Evolutionary conservation across 2,329 filamentous ascomycete species (phyloP).

Genomic region (Thielaviopsis euricoi): DNA sequence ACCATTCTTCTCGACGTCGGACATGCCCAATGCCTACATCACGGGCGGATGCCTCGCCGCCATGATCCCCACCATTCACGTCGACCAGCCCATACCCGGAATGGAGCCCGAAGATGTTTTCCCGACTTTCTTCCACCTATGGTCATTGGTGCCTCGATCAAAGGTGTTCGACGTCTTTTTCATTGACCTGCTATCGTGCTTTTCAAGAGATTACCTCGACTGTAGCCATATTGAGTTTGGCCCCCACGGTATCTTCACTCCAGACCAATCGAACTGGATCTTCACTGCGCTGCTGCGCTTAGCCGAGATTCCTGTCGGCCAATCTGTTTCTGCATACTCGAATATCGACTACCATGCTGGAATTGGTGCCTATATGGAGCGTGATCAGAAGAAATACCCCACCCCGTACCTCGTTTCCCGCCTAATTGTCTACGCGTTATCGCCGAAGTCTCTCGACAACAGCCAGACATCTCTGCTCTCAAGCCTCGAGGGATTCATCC

Average conservation of each 20-base stretch:
- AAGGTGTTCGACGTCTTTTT: conserved; percentile 75
- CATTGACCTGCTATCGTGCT: conserved; percentile 74
- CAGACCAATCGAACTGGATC: conserved; percentile 78
- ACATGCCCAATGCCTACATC: conserved; percentile 81
- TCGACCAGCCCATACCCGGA: conserved; percentile 52
- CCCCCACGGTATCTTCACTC: conserved; percentile 79
- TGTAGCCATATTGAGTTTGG: conserved; percentile 64
- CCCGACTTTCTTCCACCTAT: conserved; percentile 90
- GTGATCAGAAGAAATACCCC: conserved; percentile 86
- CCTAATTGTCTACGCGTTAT: conserved; percentile 86
- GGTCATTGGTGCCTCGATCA: conserved; percentile 83
- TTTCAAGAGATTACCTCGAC: conserved; percentile 68
- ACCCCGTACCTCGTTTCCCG: conserved; percentile 81
- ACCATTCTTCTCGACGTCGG: conserved; percentile 83
- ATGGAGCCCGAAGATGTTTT: conserved; percentile 80
- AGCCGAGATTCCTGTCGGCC: conserved; percentile 89
- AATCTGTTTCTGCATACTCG: conserved; percentile 85
- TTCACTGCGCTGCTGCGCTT: conserved; percentile 82
- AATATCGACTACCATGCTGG: conserved; percentile 71
- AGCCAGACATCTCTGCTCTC: conserved; percentile 65
- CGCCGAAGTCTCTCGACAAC: conserved; percentile 56
- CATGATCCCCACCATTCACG: conserved; percentile 69
- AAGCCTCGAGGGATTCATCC: conserved; percentile 76
- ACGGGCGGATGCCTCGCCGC: conserved; percentile 79
- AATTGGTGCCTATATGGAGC: conserved; percentile 70